A percentile compares a stretch with the other conserved stretches of the same genome.
Evolutionary conservation across 179 eudicot genomes (phyloP).

Genomic region (Spergularia azorica): DNA sequence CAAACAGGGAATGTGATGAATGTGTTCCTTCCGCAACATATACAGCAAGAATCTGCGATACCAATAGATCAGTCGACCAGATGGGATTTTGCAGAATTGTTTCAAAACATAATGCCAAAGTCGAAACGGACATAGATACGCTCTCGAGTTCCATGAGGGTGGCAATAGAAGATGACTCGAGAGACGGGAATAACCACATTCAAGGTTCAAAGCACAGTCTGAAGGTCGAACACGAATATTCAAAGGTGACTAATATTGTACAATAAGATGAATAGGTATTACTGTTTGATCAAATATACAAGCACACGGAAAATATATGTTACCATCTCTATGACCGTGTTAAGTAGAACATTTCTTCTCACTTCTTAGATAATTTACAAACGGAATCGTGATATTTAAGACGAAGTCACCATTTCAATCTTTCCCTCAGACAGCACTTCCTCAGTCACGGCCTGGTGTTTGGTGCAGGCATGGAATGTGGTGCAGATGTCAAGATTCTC

Average conservation of each 20-base stretch:
- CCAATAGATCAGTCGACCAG: too few species aligned
- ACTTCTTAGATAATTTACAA: constrained; percentile 11
- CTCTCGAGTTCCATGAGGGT: too few species aligned
- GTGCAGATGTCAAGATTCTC: constrained; percentile 65
- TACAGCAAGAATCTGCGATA: too few species aligned
- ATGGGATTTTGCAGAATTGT: too few species aligned
- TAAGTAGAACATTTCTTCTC: constrained; percentile 1
- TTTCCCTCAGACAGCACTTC: constrained; percentile 26
- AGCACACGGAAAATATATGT: background rate
- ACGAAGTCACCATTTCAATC: constrained; percentile 49
- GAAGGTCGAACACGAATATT: too few species aligned
- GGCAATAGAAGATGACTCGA: too few species aligned
- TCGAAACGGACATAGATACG: too few species aligned
- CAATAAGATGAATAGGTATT: background rate
- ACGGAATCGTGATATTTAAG: constrained; percentile 25
- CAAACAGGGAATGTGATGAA: too few species aligned
- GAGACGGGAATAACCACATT: too few species aligned
- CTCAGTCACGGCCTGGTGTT: constrained; percentile 11
- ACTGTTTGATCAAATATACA: constrained; percentile 13
- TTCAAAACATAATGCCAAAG: too few species aligned
- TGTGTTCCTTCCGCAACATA: too few species aligned
- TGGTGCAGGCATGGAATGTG: constrained; percentile 63
- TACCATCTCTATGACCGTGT: background rate
- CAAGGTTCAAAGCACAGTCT: too few species aligned
- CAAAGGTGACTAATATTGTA: constrained; percentile 10